Base-by-base conservation (phyloP, 2,329 filamentous ascomycete genomes). In the Orbilia blumenaviensis region DNA sequence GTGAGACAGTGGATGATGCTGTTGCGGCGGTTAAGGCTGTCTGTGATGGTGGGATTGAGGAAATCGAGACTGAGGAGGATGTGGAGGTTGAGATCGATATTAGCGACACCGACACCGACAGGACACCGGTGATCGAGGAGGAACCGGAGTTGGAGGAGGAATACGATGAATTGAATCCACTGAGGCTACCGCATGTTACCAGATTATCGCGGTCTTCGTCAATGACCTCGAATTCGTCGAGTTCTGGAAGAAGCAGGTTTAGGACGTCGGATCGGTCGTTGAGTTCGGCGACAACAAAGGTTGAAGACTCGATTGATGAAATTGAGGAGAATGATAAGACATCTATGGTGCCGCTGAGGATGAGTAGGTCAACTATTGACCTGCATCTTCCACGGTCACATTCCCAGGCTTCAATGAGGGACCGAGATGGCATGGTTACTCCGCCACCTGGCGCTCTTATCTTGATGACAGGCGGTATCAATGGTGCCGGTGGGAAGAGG, bases 31-130 rank as follows among this genome's bases (percentile, higher is more conserved):
- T 77, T 23, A 77, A 77, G 25, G n/a, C 58, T 8, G 29, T 77
- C 18, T 77, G 73, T 42, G 73, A 77, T 36, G 73, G 73, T n/a
- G 64, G 66, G 2, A 46, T 66, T 18, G 73, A 77, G 42, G 73
- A 77, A 25, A 71, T 69, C 27, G 73, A 77, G 21, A 77, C 71
- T 6, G 73, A 77, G 25, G 73, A 77, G 50, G 73, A 77, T 6
- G 58, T 77, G 14, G 73, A 77, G 16, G 42, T 77, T 21, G 73
- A 77, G 42, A 71, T 77, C n/a, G 73, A 77, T 29, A 62, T 77
- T 21, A 77, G 73, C 60, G 73, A 77, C 34, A 69, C 73, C 0
- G 73, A 77, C 32, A 77, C 66, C 50, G 73, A 77, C 50, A 77
- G 71, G 23, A 77, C 73, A 12, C 73, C 73, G 9, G 54, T 71